A percentile compares a stretch with the other conserved stretches of the same genome.
Conservation (phyloP, 2,329 filamentous ascomycete genomes). For the Verticillium alfalfae region DNA sequence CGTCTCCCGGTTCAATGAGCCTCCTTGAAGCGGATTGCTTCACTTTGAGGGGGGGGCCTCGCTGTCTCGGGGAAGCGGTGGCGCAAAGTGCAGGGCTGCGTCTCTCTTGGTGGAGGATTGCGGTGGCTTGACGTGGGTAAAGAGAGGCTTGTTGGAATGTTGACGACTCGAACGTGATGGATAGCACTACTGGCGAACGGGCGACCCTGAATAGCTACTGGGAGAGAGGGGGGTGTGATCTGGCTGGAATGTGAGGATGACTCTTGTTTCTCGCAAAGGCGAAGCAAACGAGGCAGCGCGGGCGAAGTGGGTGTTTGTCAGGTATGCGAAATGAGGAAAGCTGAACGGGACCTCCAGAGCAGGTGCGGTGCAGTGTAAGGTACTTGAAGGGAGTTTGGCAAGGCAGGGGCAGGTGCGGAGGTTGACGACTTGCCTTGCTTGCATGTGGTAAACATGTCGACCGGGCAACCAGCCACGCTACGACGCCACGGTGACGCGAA, state of each 20-base stretch:
- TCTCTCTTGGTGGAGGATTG: neutral
- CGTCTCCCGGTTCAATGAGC: slow-evolving; percentile 2
- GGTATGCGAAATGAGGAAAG: neutral
- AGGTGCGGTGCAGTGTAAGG: neutral
- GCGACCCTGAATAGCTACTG: neutral
- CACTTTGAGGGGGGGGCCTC: neutral
- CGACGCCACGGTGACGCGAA: neutral
- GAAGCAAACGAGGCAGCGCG: neutral
- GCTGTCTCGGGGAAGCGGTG: neutral
- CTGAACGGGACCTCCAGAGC: neutral
- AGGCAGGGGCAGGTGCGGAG: neutral
- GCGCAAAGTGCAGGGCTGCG: neutral
- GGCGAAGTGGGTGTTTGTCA: neutral
- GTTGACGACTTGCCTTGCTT: neutral
- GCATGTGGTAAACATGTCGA: neutral
- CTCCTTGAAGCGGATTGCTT: neutral
- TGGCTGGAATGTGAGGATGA: neutral
- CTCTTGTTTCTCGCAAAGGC: neutral
- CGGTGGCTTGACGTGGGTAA: neutral
- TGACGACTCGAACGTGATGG: neutral
- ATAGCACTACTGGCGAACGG: neutral
- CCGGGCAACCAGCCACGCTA: neutral
- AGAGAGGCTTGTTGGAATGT: neutral
- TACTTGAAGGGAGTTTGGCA: neutral
- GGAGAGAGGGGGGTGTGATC: neutral